These are phyloP conservation scores for Penicillium ochrochloron DNA, from an alignment of 495 filamentous ascomycete species.

Conservation along the genomic window DNA sequence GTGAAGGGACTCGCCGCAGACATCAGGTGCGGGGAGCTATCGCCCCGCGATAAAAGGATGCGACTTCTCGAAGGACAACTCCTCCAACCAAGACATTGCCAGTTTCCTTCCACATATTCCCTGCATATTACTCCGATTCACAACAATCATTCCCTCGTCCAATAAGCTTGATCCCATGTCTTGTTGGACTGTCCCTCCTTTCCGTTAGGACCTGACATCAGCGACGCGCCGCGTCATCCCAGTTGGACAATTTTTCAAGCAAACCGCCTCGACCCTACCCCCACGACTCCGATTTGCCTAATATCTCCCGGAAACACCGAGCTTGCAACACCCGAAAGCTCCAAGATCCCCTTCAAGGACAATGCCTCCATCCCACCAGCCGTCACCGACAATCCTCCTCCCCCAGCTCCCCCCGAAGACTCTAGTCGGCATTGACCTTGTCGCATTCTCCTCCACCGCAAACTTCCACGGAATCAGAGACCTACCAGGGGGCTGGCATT, in stretches of 20 bases:
- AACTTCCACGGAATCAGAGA: constrained; percentile 65
- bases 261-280: neutral
- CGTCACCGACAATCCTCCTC: constrained; percentile 53
- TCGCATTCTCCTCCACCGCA: constrained; percentile 57
- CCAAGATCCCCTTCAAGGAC: neutral
- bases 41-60: constrained; percentile 24
- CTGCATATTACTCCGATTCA: neutral
- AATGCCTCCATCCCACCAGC: constrained; percentile 33
- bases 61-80: neutral
- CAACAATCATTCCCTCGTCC: neutral
- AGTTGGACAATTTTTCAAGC: constrained; percentile 15
- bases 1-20: neutral
- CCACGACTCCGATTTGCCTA: constrained; percentile 1
- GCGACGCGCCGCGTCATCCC: constrained; percentile 3
- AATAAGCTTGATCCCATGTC: neutral
- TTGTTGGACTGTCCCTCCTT: neutral
- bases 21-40: constrained; percentile 24
- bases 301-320: neutral
- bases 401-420: constrained; percentile 53
- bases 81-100: neutral
- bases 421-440: constrained; percentile 57
- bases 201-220: constrained; percentile 12
- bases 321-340: neutral
- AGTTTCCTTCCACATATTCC: neutral
- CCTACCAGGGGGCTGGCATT: constrained; percentile 62